These are phyloP conservation scores for Goffeauzyma gilvescens DNA, from an alignment of 768 basidiomycete species.

Conservation along the genomic window DNA sequence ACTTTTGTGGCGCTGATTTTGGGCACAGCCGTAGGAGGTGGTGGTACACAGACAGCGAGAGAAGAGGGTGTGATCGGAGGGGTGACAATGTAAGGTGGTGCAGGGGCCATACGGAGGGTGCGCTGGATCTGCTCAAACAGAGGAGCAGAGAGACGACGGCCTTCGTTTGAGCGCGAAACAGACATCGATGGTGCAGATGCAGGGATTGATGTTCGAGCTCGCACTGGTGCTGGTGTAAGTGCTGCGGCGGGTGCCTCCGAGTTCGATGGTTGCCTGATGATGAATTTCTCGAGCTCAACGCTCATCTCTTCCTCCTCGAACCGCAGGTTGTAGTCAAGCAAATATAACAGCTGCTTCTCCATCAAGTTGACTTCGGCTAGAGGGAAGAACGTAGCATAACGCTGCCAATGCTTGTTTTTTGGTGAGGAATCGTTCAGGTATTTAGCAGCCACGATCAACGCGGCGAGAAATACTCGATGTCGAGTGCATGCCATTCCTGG, in stretches of 20 bases:
- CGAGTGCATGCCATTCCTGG: conserved; percentile 40
- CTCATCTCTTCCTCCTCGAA: conserved; percentile 66
- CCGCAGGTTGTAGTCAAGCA: conserved; percentile 76
- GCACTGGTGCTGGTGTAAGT: too few species aligned
- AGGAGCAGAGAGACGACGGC: too few species aligned
- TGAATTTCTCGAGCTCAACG: conserved; percentile 42
- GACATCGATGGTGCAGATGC: too few species aligned
- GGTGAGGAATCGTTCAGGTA: conserved; percentile 75
- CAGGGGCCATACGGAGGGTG: background rate
- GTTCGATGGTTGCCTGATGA: conserved; percentile 9
- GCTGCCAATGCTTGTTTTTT: conserved; percentile 75
- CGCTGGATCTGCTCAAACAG: background rate
- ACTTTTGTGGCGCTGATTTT: background rate
- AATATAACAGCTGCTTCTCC: conserved; percentile 84
- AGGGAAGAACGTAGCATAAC: conserved; percentile 53
- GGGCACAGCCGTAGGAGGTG: background rate
- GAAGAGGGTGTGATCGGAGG: background rate
- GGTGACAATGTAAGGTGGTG: background rate
- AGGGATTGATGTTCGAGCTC: too few species aligned
- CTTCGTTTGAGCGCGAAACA: too few species aligned
- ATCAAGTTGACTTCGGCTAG: conserved; percentile 58
- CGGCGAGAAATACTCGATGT: conserved; percentile 76
- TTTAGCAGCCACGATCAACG: conserved; percentile 75
- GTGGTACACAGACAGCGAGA: background rate
- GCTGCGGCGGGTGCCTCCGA: too few species aligned